Evolutionary conservation across 768 basidiomycete species (phyloP).

Genomic region (Tricholoma sp.): DNA sequence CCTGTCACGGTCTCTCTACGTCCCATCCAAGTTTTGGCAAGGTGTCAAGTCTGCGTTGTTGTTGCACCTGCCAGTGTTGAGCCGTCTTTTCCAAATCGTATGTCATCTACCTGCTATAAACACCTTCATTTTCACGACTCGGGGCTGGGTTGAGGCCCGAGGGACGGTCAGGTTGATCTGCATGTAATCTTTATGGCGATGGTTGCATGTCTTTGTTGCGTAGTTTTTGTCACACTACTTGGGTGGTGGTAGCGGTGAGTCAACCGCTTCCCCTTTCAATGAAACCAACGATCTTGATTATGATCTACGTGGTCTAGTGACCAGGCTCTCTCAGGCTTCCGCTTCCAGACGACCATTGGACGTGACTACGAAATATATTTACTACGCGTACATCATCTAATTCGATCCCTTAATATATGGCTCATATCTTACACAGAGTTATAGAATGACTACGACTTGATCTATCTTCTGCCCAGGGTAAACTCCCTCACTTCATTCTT

Average conservation of each 20-base stretch:
- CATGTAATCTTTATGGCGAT: slow-evolving; percentile 16
- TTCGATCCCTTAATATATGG: neutral
- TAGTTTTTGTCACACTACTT: slow-evolving; percentile 13
- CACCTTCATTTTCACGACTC: neutral
- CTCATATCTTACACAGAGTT: neutral
- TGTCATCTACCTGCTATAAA: neutral
- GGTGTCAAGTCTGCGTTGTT: slow-evolving; percentile 20
- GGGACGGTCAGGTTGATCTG: slow-evolving; percentile 12
- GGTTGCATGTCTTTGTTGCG: slow-evolving; percentile 12
- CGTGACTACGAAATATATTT: slow-evolving; percentile 23
- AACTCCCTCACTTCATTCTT: neutral
- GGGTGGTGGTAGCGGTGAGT: slow-evolving; percentile 20
- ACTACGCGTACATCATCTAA: slow-evolving; percentile 18
- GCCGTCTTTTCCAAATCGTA: slow-evolving; percentile 18
- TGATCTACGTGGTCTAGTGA: slow-evolving; percentile 6
- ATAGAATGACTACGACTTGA: slow-evolving; percentile 18
- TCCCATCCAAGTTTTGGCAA: slow-evolving; percentile 20
- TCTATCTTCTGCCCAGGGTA: slow-evolving; percentile 21
- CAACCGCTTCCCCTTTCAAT: too few relatives aligned
- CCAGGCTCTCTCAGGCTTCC: neutral
- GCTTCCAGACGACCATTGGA: slow-evolving; percentile 15
- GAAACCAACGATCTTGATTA: neutral
- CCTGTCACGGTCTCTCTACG: slow-evolving; percentile 15
- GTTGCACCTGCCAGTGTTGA: slow-evolving; percentile 22
- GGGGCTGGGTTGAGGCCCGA: slow-evolving; percentile 17